These are phyloP conservation scores for Mycena kentingensis DNA, from an alignment of 768 basidiomycete genomes.

Conservation along the genomic window DNA sequence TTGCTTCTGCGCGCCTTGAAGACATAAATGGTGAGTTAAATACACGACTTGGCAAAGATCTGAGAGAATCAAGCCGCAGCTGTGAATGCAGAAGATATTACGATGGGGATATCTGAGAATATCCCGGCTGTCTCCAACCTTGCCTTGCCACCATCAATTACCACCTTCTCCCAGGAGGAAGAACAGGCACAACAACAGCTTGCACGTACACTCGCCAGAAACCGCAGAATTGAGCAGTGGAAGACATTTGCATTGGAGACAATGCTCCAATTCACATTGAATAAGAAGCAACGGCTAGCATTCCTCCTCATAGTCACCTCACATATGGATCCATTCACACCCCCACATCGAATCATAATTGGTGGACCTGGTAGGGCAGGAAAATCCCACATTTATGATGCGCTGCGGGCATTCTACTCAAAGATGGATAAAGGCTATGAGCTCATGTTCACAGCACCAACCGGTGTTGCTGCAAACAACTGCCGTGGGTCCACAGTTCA, in stretches of 20 bases:
- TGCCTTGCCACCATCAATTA: no score
- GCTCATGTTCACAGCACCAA: conserved; percentile 22
- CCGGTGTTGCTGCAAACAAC: conserved; percentile 24
- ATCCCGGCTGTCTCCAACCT: no score
- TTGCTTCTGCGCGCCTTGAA: no score
- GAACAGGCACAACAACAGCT: no score
- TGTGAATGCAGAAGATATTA: no score
- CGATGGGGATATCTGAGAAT: no score
- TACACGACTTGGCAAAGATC: no score
- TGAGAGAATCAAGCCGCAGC: no score
- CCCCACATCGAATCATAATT: conserved; percentile 23
- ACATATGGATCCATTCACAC: conserved; percentile 1
- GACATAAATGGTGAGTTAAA: no score
- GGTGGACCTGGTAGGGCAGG: conserved; percentile 26
- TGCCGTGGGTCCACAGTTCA: conserved; percentile 17
- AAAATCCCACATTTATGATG: conserved; percentile 26
- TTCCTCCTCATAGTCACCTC: conserved; percentile 14
- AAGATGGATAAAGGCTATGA: not conserved
- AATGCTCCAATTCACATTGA: conserved; percentile 15
- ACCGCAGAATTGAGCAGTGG: conserved; percentile 7
- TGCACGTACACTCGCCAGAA: no score
- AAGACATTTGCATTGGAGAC: conserved; percentile 7
- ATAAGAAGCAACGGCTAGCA: conserved; percentile 16
- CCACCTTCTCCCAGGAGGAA: no score
- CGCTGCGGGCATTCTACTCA: conserved; percentile 13